Conservation (phyloP, 148 eudicot genomes). For the Silene uniflora region DNA sequence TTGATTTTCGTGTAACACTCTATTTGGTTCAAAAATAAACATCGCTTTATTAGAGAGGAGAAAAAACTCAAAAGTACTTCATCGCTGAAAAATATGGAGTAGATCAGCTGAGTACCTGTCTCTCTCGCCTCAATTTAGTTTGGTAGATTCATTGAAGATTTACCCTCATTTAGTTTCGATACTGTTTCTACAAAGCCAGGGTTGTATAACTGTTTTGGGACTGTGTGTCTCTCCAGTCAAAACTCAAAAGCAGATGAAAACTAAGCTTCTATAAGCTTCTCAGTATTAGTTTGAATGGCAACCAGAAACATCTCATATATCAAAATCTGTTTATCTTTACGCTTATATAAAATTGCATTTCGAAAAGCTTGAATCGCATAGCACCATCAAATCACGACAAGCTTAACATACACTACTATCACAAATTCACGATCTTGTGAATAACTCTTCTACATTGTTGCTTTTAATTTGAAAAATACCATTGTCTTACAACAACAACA, state of each 20-base stretch:
- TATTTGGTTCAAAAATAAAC: not conserved
- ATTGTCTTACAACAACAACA: too few relatives aligned
- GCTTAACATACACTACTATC: not conserved
- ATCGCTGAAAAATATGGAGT: not conserved
- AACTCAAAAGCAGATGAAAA: too few relatives aligned
- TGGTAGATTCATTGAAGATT: not conserved
- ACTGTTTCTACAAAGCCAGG: not conserved
- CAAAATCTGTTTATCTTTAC: not conserved
- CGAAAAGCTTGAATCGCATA: not conserved
- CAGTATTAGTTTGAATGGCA: not conserved
- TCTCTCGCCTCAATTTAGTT: too few relatives aligned
- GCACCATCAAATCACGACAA: not conserved
- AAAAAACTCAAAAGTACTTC: not conserved
- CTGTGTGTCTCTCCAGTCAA: not conserved
- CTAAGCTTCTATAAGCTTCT: not conserved
- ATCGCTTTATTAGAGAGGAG: not conserved
- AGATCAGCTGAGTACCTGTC: too few relatives aligned
- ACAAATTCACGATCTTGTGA: not conserved
- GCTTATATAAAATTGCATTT: not conserved
- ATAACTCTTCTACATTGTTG: not conserved
- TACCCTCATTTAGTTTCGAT: not conserved
- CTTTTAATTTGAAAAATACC: not conserved
- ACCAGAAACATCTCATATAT: too few relatives aligned
- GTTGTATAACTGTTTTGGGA: not conserved
- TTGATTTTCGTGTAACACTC: not conserved